Base-by-base conservation (phyloP, 2,329 filamentous ascomycete genomes). In the Trichoderma sp. region DNA sequence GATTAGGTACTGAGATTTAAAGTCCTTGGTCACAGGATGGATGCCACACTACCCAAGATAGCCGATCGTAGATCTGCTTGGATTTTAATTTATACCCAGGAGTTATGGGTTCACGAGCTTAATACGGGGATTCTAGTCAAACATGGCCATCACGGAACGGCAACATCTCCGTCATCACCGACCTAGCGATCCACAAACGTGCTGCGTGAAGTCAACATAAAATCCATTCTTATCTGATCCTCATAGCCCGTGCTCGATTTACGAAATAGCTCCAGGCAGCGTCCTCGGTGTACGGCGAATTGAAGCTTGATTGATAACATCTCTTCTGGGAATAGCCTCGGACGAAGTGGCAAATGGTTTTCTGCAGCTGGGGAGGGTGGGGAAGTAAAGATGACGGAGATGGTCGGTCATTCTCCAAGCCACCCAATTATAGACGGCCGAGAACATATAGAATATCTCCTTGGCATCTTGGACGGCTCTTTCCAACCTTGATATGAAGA, bases 81-180 rank as follows among this genome's bases (percentile, higher is more conserved):
- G 15, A 35, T 17, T 6, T n/a, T n/a, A 6, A 22, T 34, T 35
- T 22, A 45, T 22, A 45, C 13, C n/a, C 10, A 54, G 35, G n/a
- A 25, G 19, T 19, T 25, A 48, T 37, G 19, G 27, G 52, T 65
- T 37, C 27, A 25, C 48, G 29, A 32, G 22, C 37, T 65, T 27
- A 35, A 22, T n/a, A n/a, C n/a, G n/a, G n/a, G n/a, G n/a, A n/a
- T 22, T 48, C 22, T 48, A 19, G 42, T 48, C 10, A 13, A 8
- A 45, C 19, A 56, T 19, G 50, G 19, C 50, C 39, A 13, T 22
- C 27, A 22, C 4, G 52, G 32, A 25, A 25, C 12, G 7, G 32
- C 29, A 25, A 7, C 50, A 54, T 64, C 61, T 56, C 60, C 60
- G 60, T 60, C 32, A 53, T 64, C 22, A 42, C 60, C 60, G 60